These are phyloP conservation scores for Emericellopsis atlantica DNA, from an alignment of 2,329 filamentous ascomycete genomes.

Conservation along the genomic window DNA sequence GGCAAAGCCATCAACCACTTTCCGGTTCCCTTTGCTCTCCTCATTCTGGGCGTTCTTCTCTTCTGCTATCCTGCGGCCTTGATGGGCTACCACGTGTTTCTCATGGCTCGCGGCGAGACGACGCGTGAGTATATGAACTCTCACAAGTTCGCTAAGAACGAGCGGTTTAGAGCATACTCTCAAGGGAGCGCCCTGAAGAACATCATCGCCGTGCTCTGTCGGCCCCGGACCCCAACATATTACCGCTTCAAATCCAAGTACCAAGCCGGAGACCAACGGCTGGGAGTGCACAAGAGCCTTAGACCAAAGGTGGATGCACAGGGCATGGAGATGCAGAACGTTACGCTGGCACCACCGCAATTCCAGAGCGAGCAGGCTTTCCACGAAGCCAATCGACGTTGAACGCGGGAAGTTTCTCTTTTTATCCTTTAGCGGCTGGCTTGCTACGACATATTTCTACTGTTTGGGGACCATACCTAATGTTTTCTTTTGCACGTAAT, in stretches of 20 bases:
- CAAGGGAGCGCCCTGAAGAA: conserved; percentile 67
- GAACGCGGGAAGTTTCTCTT: too few species aligned
- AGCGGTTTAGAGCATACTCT: conserved; percentile 82
- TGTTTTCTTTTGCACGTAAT: too few species aligned
- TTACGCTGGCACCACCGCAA: conserved; percentile 25
- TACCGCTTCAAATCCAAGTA: conserved; percentile 74
- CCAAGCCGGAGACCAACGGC: conserved; percentile 70
- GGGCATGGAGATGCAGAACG: conserved; percentile 62
- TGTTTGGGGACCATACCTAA: too few species aligned
- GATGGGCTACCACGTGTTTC: conserved; percentile 79
- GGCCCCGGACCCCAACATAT: conserved; percentile 79
- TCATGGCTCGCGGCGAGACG: conserved; percentile 84
- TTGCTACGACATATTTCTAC: too few species aligned
- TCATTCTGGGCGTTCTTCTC: conserved; percentile 66
- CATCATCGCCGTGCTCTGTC: conserved; percentile 66
- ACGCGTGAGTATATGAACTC: conserved; percentile 93
- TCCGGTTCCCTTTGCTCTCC: conserved; percentile 76
- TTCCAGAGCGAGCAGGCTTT: conserved; percentile 25
- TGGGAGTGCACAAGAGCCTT: conserved; percentile 38
- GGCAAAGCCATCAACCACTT: conserved; percentile 54
- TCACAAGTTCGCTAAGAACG: conserved; percentile 86
- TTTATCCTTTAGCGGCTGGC: too few species aligned
- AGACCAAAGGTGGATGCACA: conserved; percentile 35
- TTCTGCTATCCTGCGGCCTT: conserved; percentile 74
- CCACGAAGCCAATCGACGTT: too few species aligned